These are phyloP conservation scores for Cryptosporidium muris DNA, from an alignment of 169 alveolate species.

Conservation along the genomic window DNA sequence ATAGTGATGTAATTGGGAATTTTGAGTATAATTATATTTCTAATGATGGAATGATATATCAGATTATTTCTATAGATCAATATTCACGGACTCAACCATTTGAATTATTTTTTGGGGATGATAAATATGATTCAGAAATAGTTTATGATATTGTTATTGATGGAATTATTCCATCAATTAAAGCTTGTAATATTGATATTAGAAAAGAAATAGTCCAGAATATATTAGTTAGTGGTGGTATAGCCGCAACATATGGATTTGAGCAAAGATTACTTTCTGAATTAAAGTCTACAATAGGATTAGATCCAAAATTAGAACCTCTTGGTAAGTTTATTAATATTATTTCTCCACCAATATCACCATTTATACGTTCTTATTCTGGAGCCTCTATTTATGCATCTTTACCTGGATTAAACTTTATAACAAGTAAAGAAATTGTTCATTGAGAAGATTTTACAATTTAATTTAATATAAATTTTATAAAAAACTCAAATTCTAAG, in stretches of 20 bases:
- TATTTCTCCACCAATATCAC: slow-evolving; percentile 59
- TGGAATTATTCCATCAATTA: slow-evolving; percentile 24
- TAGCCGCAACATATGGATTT: slow-evolving; percentile 43
- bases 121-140: neutral
- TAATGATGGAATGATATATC: slow-evolving; percentile 1
- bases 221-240: slow-evolving; percentile 50
- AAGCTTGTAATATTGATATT: slow-evolving; percentile 15
- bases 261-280: slow-evolving; percentile 32
- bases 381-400: slow-evolving; percentile 28
- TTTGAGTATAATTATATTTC: slow-evolving; percentile 23
- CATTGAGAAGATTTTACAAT: neutral
- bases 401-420: too few species aligned
- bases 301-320: slow-evolving; percentile 2
- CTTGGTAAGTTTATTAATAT: slow-evolving; percentile 14
- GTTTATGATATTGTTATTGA: slow-evolving; percentile 34
- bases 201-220: slow-evolving; percentile 56
- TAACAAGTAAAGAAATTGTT: neutral
- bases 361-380: slow-evolving; percentile 41
- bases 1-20: slow-evolving; percentile 1
- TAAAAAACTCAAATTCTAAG: neutral
- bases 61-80: slow-evolving; percentile 12
- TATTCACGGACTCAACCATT: slow-evolving; percentile 34
- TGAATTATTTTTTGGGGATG: slow-evolving; percentile 49
- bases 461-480: neutral
- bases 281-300: neutral